phyloP scores from a whole-genome alignment of 768 basidiomycete genomes.

The Lactarius tabidus region DNA sequence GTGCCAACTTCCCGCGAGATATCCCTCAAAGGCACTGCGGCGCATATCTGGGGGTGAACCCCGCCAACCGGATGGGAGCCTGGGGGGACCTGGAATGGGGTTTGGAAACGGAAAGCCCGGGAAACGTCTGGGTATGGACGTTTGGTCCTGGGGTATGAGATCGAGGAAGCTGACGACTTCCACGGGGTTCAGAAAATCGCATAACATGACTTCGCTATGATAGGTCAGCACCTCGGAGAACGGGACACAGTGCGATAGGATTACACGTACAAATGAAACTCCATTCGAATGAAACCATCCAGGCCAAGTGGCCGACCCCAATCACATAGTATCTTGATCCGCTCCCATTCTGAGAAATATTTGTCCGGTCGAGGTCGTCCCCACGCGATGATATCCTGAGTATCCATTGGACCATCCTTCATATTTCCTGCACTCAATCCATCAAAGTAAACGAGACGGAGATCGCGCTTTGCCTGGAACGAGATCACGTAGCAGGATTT shows the following conservation, averaged over 20 bases:
- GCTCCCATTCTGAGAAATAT: slow-evolving; percentile 26
- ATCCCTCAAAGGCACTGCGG: slow-evolving; percentile 20
- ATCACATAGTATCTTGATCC: slow-evolving; percentile 33
- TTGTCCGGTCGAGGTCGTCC: slow-evolving; percentile 27
- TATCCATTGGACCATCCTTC: slow-evolving; percentile 33
- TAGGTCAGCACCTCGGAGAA: not conserved
- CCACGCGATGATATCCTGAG: slow-evolving; percentile 37
- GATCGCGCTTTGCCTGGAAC: slow-evolving; percentile 14
- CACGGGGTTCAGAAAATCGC: slow-evolving; percentile 10
- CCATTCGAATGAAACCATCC: slow-evolving; percentile 34
- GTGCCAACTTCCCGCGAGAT: slow-evolving; percentile 41
- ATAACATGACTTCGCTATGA: slow-evolving; percentile 13
- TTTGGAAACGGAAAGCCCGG: not conserved
- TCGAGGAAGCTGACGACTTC: slow-evolving; percentile 18
- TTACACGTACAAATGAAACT: slow-evolving; percentile 22
- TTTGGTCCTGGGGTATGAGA: slow-evolving; percentile 1
- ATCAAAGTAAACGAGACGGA: slow-evolving; percentile 24
- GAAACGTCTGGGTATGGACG: not conserved
- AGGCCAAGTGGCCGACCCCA: slow-evolving; percentile 34
- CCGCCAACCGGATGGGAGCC: slow-evolving; percentile 23
- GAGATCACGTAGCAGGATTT: slow-evolving; percentile 12
- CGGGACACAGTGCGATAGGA: not conserved
- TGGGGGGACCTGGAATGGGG: not conserved
- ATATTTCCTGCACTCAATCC: slow-evolving; percentile 26
- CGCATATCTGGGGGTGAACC: not conserved